Percentiles rank a stretch among this genome's conserved stretches.
Evolutionary conservation across 1,139 yeast species (phyloP).

Genomic region (Saccharomyces hybrid): DNA sequence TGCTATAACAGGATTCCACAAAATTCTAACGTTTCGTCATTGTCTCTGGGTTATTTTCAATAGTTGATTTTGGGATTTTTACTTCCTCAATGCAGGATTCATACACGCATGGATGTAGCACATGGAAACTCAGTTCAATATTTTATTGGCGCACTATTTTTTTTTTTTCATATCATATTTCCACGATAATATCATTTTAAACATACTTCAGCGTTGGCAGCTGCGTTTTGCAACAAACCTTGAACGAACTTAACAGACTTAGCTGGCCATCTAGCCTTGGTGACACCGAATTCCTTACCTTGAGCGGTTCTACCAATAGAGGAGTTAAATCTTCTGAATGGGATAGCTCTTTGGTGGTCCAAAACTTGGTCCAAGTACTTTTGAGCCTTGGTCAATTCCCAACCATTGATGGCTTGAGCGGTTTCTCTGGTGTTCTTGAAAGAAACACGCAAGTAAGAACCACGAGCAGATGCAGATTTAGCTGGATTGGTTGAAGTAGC

Average conservation of each 20-base stretch:
- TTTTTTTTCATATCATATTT: background rate
- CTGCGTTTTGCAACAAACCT: constrained; percentile 94
- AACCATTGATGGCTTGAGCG: constrained; percentile 95
- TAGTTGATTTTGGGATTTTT: no score
- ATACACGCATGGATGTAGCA: background rate
- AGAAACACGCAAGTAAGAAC: constrained; percentile 97
- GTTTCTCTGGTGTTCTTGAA: constrained; percentile 99
- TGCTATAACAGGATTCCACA: background rate
- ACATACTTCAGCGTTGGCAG: constrained; percentile 87
- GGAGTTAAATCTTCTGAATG: constrained; percentile 95
- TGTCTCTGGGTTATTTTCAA: background rate
- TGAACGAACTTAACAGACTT: constrained; percentile 94
- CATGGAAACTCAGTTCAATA: background rate
- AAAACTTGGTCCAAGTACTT: constrained; percentile 90
- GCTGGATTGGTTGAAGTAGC: constrained; percentile 99
- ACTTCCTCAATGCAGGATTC: background rate
- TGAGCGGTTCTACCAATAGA: constrained; percentile 98
- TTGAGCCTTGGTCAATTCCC: constrained; percentile 95
- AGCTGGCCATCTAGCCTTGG: constrained; percentile 99
- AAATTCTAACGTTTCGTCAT: background rate
- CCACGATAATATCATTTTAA: constrained; percentile 6
- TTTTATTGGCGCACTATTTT: background rate
- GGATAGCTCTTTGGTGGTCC: constrained; percentile 98
- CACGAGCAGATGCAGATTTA: constrained; percentile 98
- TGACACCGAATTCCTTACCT: constrained; percentile 99